Conservation (phyloP, 257 asterid genomes). For the Apocynum venetum region DNA sequence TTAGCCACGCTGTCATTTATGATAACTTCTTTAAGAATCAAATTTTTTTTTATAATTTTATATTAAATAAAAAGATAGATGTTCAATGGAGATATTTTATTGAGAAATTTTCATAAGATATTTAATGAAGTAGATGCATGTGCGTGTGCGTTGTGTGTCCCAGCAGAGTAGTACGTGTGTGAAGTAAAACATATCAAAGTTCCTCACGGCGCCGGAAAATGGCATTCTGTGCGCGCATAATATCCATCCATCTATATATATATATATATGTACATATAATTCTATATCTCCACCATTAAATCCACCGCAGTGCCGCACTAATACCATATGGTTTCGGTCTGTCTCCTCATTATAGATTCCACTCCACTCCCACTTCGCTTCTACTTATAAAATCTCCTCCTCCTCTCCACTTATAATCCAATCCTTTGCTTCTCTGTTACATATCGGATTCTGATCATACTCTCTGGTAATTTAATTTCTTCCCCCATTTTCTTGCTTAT, state of each 20-base stretch:
- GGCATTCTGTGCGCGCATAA: neutral
- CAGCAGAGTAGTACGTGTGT: neutral
- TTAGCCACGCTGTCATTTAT: too few species aligned
- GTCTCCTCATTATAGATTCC: neutral
- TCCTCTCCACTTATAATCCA: neutral
- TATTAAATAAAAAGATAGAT: too few species aligned
- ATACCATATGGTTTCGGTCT: neutral
- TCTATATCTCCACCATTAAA: neutral
- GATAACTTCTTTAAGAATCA: too few species aligned
- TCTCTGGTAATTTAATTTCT: neutral
- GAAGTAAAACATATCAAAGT: slow-evolving; percentile 1
- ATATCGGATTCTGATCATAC: too few species aligned
- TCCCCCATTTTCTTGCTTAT: neutral
- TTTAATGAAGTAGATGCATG: neutral
- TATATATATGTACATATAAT: neutral
- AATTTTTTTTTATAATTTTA: too few species aligned
- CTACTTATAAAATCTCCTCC: neutral
- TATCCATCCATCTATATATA: neutral
- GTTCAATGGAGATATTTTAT: too few species aligned
- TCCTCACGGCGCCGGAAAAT: slow-evolving; percentile 18
- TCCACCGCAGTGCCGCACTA: neutral
- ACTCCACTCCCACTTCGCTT: neutral
- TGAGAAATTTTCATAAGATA: too few species aligned
- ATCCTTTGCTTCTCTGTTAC: neutral
- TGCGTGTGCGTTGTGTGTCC: neutral